Conservation (phyloP, 1,284 basidiomycete genomes). For the Chalciporus piperatoides region DNA sequence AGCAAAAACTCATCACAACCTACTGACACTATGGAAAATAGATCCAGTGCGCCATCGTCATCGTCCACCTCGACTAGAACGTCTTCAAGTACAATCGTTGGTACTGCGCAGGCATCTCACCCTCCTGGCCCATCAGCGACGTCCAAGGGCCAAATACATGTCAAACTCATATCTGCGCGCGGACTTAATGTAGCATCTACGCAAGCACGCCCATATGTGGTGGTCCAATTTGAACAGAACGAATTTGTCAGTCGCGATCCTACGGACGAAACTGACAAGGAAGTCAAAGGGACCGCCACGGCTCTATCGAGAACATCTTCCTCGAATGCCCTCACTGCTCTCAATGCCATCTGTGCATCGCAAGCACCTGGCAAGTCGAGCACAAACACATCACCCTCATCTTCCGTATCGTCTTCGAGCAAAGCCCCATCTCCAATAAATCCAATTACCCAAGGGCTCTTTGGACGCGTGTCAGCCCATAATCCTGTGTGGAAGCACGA, state of each 20-base stretch:
- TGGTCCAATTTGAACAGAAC: slow-evolving; percentile 98
- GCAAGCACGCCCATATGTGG: slow-evolving; percentile 84
- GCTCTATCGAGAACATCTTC: slow-evolving; percentile 57
- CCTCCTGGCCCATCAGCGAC: slow-evolving; percentile 36
- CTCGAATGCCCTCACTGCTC: slow-evolving; percentile 59
- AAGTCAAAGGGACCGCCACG: slow-evolving; percentile 77
- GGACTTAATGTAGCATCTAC: slow-evolving; percentile 74
- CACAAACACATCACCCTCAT: slow-evolving; percentile 38
- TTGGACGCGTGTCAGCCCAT: slow-evolving; percentile 65
- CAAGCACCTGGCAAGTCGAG: slow-evolving; percentile 36
- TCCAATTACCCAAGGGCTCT: slow-evolving; percentile 47
- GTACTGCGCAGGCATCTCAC: slow-evolving; percentile 31
- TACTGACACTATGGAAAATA: slow-evolving; percentile 35
- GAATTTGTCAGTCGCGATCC: slow-evolving; percentile 96
- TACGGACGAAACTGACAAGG: slow-evolving; percentile 80
- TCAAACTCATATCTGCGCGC: slow-evolving; percentile 93
- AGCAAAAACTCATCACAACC: slow-evolving; percentile 37
- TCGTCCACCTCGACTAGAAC: slow-evolving; percentile 40
- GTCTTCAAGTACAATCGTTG: slow-evolving; percentile 23
- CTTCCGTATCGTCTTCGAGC: slow-evolving; percentile 39
- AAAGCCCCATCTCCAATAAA: slow-evolving; percentile 29
- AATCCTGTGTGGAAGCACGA: slow-evolving; percentile 99
- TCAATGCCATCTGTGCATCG: slow-evolving; percentile 65
- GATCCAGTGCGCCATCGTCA: slow-evolving; percentile 38
- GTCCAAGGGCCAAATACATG: slow-evolving; percentile 82